These are phyloP conservation scores for Medicago lupulina DNA, from an alignment of 306 rosid species.

Conservation along the genomic window DNA sequence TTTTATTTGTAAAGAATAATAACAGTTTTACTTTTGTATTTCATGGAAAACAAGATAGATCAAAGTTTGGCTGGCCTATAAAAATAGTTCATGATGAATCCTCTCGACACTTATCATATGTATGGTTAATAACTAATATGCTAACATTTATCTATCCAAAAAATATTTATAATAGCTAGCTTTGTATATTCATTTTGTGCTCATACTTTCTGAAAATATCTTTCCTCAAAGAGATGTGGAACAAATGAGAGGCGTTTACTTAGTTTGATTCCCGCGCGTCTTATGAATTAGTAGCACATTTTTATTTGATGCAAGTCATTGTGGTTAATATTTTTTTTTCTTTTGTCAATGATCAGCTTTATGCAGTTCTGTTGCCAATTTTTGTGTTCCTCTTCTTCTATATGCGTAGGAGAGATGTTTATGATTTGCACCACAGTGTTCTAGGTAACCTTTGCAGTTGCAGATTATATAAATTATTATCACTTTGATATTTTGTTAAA, in stretches of 20 bases:
- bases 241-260: not conserved
- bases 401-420: slow-evolving; percentile 76
- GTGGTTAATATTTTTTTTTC: slow-evolving; percentile 10
- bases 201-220: not conserved
- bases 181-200: not conserved
- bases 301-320: slow-evolving; percentile 21
- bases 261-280: not conserved
- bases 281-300: not conserved
- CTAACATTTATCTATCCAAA: too few relatives aligned
- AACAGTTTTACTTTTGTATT: too few relatives aligned
- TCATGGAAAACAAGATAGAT: too few relatives aligned
- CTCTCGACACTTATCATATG: too few relatives aligned
- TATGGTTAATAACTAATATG: too few relatives aligned
- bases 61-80: too few relatives aligned
- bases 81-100: too few relatives aligned
- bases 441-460: slow-evolving; percentile 60
- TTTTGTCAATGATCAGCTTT: slow-evolving; percentile 59
- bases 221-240: not conserved
- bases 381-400: slow-evolving; percentile 66
- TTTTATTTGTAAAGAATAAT: too few relatives aligned
- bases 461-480: not conserved
- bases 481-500: not conserved
- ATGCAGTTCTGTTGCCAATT: slow-evolving; percentile 81
- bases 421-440: slow-evolving; percentile 86
- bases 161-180: too few relatives aligned